Evolutionary conservation across 1,284 basidiomycete genomes (phyloP), one percentile per base, ranked within the genome.

Genomic region (Neotropicomus parvogracilis): DNA sequence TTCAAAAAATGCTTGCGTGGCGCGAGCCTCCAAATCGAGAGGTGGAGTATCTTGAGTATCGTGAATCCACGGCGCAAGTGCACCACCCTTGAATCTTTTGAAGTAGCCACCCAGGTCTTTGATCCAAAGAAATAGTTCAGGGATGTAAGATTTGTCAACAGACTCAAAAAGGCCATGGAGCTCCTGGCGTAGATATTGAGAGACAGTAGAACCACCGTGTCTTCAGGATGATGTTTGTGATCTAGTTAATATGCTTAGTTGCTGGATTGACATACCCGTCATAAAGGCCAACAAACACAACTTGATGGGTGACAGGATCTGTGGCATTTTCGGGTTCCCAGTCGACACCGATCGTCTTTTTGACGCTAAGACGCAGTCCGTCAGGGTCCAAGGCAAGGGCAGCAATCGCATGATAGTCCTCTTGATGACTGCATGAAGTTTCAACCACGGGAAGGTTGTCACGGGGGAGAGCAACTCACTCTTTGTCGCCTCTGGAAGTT

Each of bases 71-170:
- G 86, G 83, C 8, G 76, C 64, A 14, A 94, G 70, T 3, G 74
- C 80, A 9, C 92, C 93, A 6, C 93, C 93, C 54, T 74, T 75
- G 69, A 90, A 95, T 31, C 93, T 81, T 59, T 84, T 87, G 65
- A 94, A 93, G 67, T 95, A 97, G 5, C 93, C 93, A 7, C 88
- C 88, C 3, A 85, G 64, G 59, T 85, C 80, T 55, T 85, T 86
- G 39, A 88, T 80, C 80, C 85, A 90, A 7, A 74, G 73, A 48
- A 83, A 84, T n/a, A 91, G 69, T 19, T 88, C 85, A 3, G 85
- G 83, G 13, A 92, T 82, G 16, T 81, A 75, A 1, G 74, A 69
- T 50, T 85, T 82, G 55, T 83, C 63, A 2, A 82, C 86, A 3
- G 78, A 78, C 64, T 97, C 93, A 49, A 95, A 83, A 27, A 91